Percentiles rank a stretch among this genome's conserved stretches.
These are phyloP conservation scores for Eimeria necatrix DNA, from an alignment of 169 alveolate genomes.

Conservation along the genomic window DNA sequence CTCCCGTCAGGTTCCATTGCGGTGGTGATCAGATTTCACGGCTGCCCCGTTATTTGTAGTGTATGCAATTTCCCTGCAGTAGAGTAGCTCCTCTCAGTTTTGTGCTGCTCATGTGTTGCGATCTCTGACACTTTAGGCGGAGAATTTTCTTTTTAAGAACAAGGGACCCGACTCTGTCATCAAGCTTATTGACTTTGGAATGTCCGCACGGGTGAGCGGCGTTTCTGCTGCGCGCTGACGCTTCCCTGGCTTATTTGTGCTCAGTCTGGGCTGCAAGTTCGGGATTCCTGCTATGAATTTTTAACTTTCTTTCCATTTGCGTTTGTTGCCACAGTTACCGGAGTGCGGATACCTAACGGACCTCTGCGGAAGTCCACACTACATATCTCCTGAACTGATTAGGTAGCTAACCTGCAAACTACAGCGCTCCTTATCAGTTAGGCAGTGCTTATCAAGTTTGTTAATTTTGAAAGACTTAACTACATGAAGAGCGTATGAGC, in stretches of 20 bases:
- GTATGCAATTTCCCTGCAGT: background rate
- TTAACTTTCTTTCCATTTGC: too few species aligned
- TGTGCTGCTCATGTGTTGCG: conserved; percentile 14
- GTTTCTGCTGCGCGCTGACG: background rate
- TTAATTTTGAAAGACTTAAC: background rate
- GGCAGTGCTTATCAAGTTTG: background rate
- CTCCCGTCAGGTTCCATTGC: background rate
- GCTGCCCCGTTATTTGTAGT: background rate
- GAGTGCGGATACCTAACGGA: conserved; percentile 84
- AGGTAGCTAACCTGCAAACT: conserved; percentile 65
- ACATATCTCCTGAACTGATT: conserved; percentile 87
- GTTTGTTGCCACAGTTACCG: conserved; percentile 59
- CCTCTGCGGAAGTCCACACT: conserved; percentile 88
- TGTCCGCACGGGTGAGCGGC: conserved; percentile 84
- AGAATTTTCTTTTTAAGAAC: conserved; percentile 78
- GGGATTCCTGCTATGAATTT: too few species aligned
- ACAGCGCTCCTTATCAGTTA: background rate
- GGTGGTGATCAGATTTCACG: too few species aligned
- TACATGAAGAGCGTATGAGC: background rate
- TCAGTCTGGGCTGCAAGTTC: too few species aligned
- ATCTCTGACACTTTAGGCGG: conserved; percentile 41
- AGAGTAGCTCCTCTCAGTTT: background rate
- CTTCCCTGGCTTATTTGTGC: background rate
- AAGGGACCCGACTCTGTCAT: conserved; percentile 80
- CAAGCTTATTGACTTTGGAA: conserved; percentile 87